A percentile compares a stretch with the other conserved stretches of the same genome.
Evolutionary conservation across 176 grass and related monocot genomes (phyloP).

Genomic region (Oryza officinalis): DNA sequence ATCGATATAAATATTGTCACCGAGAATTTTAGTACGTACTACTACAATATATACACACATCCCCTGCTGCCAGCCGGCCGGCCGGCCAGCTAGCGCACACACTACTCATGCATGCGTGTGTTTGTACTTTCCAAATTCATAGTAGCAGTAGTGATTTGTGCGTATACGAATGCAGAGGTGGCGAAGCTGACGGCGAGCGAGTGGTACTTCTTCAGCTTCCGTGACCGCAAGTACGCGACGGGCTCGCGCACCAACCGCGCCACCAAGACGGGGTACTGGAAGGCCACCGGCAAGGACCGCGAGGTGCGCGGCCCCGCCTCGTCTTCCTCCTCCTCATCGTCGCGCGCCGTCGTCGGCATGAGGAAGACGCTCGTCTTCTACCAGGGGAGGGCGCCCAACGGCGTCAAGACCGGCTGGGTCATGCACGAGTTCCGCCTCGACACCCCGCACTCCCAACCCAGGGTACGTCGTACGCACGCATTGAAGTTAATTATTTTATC

Average conservation of each 20-base stretch:
- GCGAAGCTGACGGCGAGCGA: conserved; percentile 68
- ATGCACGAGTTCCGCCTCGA: conserved; percentile 85
- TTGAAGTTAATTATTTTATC: background rate
- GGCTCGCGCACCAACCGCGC: conserved; percentile 69
- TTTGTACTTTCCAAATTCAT: too few species aligned
- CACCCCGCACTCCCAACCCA: conserved; percentile 44
- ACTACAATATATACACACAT: background rate
- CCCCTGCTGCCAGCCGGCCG: too few species aligned
- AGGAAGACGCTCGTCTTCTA: conserved; percentile 89
- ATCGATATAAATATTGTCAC: too few species aligned
- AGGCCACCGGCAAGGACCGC: conserved; percentile 73
- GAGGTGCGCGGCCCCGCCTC: conserved; percentile 17
- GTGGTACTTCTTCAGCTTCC: conserved; percentile 89
- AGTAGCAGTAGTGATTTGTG: background rate
- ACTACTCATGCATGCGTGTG: too few species aligned
- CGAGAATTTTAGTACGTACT: too few species aligned
- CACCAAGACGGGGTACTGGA: conserved; percentile 72
- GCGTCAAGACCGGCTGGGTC: conserved; percentile 66
- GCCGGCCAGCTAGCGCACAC: too few species aligned
- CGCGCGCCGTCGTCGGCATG: conserved; percentile 53
- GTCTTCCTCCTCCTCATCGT: background rate
- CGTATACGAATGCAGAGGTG: conserved; percentile 37
- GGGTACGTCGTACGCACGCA: conserved; percentile 35
- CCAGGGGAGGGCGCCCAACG: conserved; percentile 63
- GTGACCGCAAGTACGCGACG: conserved; percentile 73